Evolutionary conservation across 805 yeast genomes (phyloP), one percentile per base, ranked within the genome.

Genomic region (Tanozyma kutaoensis): DNA sequence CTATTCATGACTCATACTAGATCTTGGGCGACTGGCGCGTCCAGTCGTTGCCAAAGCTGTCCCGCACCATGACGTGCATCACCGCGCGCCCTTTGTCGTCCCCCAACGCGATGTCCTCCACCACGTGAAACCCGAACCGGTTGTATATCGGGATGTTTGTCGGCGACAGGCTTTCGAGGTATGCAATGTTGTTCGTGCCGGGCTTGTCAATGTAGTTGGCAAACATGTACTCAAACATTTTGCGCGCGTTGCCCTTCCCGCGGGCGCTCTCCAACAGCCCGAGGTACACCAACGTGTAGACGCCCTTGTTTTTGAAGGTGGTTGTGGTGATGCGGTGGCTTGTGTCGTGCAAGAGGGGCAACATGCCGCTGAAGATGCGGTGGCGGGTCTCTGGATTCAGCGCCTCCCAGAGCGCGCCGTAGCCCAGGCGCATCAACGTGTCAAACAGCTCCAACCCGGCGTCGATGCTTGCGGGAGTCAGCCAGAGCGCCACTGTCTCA

Each of bases 401-500:
- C 31, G 58, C 36, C 48, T 69, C 58, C 47, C 72, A 71, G 20
- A 69, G 50, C 39, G 56, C 50, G 16, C 62, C 65, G 47, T 62
- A 69, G 5, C 75, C 76, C 7, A 73, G 52, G 35, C 64, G 57
- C 50, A 68, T 56, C 35, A 70, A 43, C 14, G 63, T 65, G 22
- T 58, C 35, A 40, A 61, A 65, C 26, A 60, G 51, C 27, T 68
- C 70, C 24, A 66, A 42, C 3, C 65, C 63, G 8, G 51, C 56
- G 5, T 41, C 45, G 4, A 38, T 40, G 8, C 62, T 55, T 9
- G 54, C 58, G 4, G 76, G 75, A 16, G 50, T 50, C 9, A 69
- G 51, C 73, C 74, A 70, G 14, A 68, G 43, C 5, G 70, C 63
- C 18, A 69, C 75, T 6, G 74, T 62, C 48, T 69, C 74, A 42